Evolutionary conservation across 2,329 filamentous ascomycete genomes (phyloP).

Genomic region (Microsporum ferrugineum): DNA sequence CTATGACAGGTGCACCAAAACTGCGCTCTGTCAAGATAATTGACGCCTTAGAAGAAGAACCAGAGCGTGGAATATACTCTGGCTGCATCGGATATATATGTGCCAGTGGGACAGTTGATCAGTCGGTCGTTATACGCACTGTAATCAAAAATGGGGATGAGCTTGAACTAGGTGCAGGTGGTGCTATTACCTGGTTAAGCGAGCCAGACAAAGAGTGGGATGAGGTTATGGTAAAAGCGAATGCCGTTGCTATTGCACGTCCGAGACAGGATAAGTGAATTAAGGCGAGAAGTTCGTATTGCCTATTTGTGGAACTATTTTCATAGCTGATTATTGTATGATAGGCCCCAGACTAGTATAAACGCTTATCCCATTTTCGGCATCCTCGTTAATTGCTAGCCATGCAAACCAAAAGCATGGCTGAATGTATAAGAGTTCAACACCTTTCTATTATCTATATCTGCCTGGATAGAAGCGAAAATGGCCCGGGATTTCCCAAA

Average conservation of each 20-base stretch:
- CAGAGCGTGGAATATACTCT: conserved; percentile 63
- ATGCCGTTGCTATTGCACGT: conserved; percentile 29
- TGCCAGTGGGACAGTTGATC: conserved; percentile 72
- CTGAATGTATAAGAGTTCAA: not conserved
- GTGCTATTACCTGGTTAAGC: conserved; percentile 77
- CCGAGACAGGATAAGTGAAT: conserved; percentile 23
- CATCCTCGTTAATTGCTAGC: not conserved
- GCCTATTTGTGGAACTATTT: not conserved
- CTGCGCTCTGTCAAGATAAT: conserved; percentile 82
- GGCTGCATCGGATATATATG: conserved; percentile 87
- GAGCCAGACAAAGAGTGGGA: conserved; percentile 70
- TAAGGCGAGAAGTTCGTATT: not conserved
- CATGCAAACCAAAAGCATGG: not conserved
- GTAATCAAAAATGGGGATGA: conserved; percentile 44
- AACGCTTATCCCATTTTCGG: not conserved
- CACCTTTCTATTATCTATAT: not conserved
- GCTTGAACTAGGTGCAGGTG: conserved; percentile 65
- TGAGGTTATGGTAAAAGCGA: conserved; percentile 74
- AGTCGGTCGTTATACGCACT: conserved; percentile 81
- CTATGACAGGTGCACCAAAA: conserved; percentile 95
- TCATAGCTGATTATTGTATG: not conserved
- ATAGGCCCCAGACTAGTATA: not conserved
- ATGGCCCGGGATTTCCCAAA: not conserved
- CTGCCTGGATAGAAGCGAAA: conserved; percentile 20
- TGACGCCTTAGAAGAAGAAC: conserved; percentile 49